These are phyloP conservation scores for Pythium aquatile DNA, from an alignment of 352 stramenopile species.

Conservation along the genomic window DNA sequence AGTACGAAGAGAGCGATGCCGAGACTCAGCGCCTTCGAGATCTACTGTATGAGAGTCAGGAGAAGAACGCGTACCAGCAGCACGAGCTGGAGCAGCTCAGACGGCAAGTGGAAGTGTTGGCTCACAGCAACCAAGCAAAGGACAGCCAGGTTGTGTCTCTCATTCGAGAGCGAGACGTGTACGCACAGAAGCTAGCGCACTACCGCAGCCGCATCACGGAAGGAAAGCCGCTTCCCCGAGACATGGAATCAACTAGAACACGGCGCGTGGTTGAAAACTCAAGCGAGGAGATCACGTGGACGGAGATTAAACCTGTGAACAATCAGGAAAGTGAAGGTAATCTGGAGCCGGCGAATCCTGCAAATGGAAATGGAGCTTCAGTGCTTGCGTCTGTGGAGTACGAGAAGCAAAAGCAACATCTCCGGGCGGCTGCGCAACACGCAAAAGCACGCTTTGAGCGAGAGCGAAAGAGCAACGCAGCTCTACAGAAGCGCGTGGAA, in stretches of 20 bases:
- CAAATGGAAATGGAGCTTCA: background rate
- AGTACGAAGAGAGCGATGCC: conserved; percentile 3
- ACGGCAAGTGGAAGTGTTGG: conserved; percentile 1
- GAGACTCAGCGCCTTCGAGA: conserved; percentile 12
- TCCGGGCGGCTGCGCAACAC: background rate
- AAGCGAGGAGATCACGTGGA: conserved; percentile 9
- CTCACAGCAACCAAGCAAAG: conserved; percentile 13
- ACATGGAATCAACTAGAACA: background rate
- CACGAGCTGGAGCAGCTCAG: background rate
- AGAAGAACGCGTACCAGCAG: conserved; percentile 14
- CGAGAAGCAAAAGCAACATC: conserved; percentile 15
- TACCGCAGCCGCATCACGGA: conserved; percentile 12
- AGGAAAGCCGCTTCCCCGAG: conserved; percentile 4
- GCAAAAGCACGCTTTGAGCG: conserved; percentile 10
- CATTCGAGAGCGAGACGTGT: conserved; percentile 15
- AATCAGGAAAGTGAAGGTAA: background rate
- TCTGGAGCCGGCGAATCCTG: too few species aligned
- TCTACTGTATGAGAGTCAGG: conserved; percentile 20
- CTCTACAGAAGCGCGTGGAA: conserved; percentile 4
- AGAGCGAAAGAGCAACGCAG: conserved; percentile 12
- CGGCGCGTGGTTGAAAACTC: background rate
- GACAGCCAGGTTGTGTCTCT: conserved; percentile 15
- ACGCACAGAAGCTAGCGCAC: conserved; percentile 19
- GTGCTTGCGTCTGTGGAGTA: background rate
- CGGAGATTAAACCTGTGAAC: background rate